A percentile compares a stretch with the other conserved stretches of the same genome.
phyloP scores from a whole-genome alignment of 2,329 filamentous ascomycete species.

The Talaromyces sp. region DNA sequence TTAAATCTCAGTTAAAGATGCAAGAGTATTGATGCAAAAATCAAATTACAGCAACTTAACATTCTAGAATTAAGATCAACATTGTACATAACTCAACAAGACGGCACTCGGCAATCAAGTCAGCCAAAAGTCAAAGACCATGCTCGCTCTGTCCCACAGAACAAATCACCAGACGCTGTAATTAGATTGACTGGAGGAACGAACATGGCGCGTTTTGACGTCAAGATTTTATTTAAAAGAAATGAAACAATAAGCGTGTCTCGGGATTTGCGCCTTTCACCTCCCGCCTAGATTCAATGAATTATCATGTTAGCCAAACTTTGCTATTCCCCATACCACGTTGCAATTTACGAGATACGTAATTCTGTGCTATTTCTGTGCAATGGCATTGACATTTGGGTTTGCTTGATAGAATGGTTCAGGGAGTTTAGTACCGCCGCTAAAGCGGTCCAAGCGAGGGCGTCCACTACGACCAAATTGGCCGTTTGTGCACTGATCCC shows the following conservation, averaged over 20 bases:
- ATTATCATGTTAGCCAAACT: not conserved
- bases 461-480: not conserved
- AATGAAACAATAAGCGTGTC: not conserved
- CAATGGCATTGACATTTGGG: not conserved
- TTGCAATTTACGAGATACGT: not conserved
- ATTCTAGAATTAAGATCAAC: not conserved
- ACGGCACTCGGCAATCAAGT: not conserved
- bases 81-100: not conserved
- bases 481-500: not conserved
- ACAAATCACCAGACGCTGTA: not conserved
- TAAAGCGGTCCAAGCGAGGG: not conserved
- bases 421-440: not conserved
- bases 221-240: not conserved
- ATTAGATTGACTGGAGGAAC: not conserved
- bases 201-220: not conserved
- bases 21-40: not conserved
- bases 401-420: constrained; percentile 3
- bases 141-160: not conserved
- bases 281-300: not conserved
- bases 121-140: not conserved
- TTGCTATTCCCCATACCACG: not conserved
- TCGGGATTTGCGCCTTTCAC: constrained; percentile 7
- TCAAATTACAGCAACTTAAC: not conserved
- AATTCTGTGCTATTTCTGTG: not conserved
- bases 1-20: not conserved